A percentile compares a stretch with the other conserved stretches of the same genome.
phyloP scores from a whole-genome alignment of 1,139 yeast genomes.

The Wickerhamomyces sp. region DNA sequence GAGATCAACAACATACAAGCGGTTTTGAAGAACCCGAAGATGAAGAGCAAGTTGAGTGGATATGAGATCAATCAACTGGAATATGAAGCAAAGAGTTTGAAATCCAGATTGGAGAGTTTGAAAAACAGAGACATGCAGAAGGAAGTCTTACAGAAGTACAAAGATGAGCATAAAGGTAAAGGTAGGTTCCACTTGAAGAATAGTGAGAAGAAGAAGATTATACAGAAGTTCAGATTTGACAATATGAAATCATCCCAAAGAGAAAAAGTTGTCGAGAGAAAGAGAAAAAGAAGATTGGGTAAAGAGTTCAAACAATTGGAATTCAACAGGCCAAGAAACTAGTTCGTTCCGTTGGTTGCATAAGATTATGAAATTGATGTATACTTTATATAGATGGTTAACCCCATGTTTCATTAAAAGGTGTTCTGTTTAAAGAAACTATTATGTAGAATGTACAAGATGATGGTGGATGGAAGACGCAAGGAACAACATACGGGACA shows the following conservation, averaged over 20 bases:
- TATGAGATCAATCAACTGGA: constrained; percentile 51
- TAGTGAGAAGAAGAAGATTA: constrained; percentile 75
- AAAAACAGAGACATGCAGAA: constrained; percentile 72
- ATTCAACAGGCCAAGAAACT: constrained; percentile 33
- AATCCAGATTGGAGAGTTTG: constrained; percentile 72
- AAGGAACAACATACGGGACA: too few relatives aligned
- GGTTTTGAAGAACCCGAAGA: constrained; percentile 53
- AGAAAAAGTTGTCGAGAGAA: constrained; percentile 85
- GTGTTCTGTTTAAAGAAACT: too few relatives aligned
- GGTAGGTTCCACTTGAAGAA: constrained; percentile 62
- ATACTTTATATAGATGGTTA: too few relatives aligned
- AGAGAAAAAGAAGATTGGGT: constrained; percentile 89
- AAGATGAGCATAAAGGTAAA: constrained; percentile 28
- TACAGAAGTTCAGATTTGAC: constrained; percentile 86
- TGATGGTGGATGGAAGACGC: too few relatives aligned
- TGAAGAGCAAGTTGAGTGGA: constrained; percentile 36
- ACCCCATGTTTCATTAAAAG: too few relatives aligned
- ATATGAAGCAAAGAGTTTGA: constrained; percentile 51
- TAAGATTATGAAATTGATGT: too few relatives aligned
- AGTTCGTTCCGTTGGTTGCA: too few relatives aligned
- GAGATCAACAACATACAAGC: constrained; percentile 62
- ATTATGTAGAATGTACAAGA: too few relatives aligned
- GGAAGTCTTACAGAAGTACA: constrained; percentile 42
- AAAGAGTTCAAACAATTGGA: constrained; percentile 83
- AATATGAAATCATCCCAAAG: constrained; percentile 78